These are phyloP conservation scores for Candida qinlingensis DNA, from an alignment of 805 yeast species.

Conservation along the genomic window DNA sequence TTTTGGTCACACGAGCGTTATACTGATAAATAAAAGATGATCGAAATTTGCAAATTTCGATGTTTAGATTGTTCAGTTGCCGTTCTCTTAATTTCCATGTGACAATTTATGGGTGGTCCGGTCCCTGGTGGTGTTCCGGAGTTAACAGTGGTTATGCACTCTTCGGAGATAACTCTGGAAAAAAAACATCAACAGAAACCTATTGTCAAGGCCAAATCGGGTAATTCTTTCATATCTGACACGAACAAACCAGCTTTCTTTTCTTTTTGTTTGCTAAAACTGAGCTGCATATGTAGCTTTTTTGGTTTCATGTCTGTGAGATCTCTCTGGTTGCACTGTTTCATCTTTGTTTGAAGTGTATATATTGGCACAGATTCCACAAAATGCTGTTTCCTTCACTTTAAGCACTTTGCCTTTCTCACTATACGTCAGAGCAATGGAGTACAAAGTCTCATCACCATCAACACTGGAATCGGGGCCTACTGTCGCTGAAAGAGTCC, in stretches of 20 bases:
- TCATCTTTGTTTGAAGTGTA: not conserved
- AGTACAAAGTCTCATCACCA: conserved; percentile 6
- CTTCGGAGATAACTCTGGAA: not conserved
- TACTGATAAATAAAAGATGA: not conserved
- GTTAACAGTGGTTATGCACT: not conserved
- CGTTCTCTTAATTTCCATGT: conserved; percentile 1
- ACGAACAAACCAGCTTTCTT: not conserved
- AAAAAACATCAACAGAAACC: not conserved
- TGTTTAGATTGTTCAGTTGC: not conserved
- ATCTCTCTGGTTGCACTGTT: not conserved
- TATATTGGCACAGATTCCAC: not conserved
- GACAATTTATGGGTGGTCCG: conserved; percentile 3
- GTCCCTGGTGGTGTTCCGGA: too few species aligned
- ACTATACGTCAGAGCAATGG: not conserved
- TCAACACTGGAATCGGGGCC: conserved; percentile 10
- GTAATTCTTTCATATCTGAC: not conserved
- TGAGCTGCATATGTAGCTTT: too few species aligned
- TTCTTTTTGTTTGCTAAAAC: too few species aligned
- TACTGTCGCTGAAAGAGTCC: conserved; percentile 2
- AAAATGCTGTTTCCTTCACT: too few species aligned
- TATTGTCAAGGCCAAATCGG: not conserved
- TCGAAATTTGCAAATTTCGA: not conserved
- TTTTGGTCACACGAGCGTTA: not conserved
- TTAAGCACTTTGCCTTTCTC: not conserved
- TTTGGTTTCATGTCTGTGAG: not conserved